Base-by-base conservation (phyloP, 192 early-diverging fungal genomes). In the Coemansia sp. region DNA sequence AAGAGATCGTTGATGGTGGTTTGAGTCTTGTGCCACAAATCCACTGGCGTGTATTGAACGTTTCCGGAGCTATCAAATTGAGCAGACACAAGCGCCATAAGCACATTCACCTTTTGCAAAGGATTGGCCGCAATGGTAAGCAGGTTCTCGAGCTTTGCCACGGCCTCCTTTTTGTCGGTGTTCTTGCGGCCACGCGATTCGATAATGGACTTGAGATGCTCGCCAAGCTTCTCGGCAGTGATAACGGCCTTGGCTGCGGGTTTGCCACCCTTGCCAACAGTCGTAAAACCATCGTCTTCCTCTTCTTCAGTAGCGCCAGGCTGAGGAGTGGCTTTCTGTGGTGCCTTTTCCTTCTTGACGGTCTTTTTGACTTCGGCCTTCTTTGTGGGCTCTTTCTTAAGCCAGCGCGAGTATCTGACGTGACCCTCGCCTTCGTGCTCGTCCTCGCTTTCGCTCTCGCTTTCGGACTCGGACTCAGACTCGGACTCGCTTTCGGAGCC, bases 121-220 rank as follows among this genome's bases (percentile, higher is more conserved):
- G 92, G 82, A 30, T 88, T 88, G 58, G 60, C 72, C 21, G 92
- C 86, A 25, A 86, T 68, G 21, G 46, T 74, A 9, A 92, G 75
- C 20, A 99, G 73, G 21, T 59, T 66, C 68, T 90, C 82, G 33
- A 98, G 74, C 61, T 85, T 82, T 43, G 71, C 72, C 66, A 96
- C 87, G 74, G 92, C 88, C 59, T 84, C 87, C 31, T 84, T 68
- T 75, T 93, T 91, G 77, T 98, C 90, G 42, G 94, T 97, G 79
- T 88, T 89, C 91, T 94, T 97, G 84, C 96, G 95, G 43, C 97
- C 97, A 67, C 97, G 88, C 46, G 92, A 85, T 43, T 89, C 88
- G 51, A 88, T 56, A 28, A 97, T 81, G 64, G 92, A 91, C 45
- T 71, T 74, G 56, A 99, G 85, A 63, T 88, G 85, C 81, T 95